A percentile compares a stretch with the other conserved stretches of the same genome.
Conservation (phyloP, 805 yeast species). For the Candida mattraensis region DNA sequence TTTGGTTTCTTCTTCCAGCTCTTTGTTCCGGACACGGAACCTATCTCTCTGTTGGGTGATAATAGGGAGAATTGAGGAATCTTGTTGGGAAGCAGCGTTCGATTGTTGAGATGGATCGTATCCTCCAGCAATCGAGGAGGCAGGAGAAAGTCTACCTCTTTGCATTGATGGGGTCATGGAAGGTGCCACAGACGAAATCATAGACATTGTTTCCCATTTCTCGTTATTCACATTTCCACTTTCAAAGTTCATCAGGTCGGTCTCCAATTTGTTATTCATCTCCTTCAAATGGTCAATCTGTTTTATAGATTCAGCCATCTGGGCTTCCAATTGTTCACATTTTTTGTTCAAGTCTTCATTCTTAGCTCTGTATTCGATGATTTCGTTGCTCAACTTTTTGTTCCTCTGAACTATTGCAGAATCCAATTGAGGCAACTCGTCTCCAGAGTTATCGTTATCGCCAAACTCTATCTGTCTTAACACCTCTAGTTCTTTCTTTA, state of each 20-base stretch:
- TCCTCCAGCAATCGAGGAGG: slow-evolving; percentile 51
- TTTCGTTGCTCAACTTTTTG: slow-evolving; percentile 67
- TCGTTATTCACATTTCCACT: slow-evolving; percentile 41
- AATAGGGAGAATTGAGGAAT: slow-evolving; percentile 69
- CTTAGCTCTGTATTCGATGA: slow-evolving; percentile 63
- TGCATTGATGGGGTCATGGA: slow-evolving; percentile 15
- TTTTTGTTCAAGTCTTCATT: slow-evolving; percentile 46
- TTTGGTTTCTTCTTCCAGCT: slow-evolving; percentile 79
- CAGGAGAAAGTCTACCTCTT: slow-evolving; percentile 45
- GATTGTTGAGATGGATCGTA: slow-evolving; percentile 13
- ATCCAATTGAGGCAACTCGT: slow-evolving; percentile 38
- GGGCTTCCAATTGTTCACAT: slow-evolving; percentile 40
- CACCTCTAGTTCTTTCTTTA: slow-evolving; percentile 73
- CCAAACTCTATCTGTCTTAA: slow-evolving; percentile 79
- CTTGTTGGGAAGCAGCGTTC: slow-evolving; percentile 24
- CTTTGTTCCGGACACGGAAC: slow-evolving; percentile 78
- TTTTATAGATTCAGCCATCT: slow-evolving; percentile 34
- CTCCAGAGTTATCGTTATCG: slow-evolving; percentile 31
- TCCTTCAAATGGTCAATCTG: slow-evolving; percentile 44
- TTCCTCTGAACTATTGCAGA: slow-evolving; percentile 59
- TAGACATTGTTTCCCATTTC: slow-evolving; percentile 61
- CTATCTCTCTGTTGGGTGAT: slow-evolving; percentile 95
- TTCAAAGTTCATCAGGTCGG: slow-evolving; percentile 65
- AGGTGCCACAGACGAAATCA: slow-evolving; percentile 58
- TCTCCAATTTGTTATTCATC: slow-evolving; percentile 65